Percentiles rank a stretch among this genome's conserved stretches.
Evolutionary conservation across 2,329 filamentous ascomycete genomes (phyloP).

Genomic region (Colletotrichum sp.): DNA sequence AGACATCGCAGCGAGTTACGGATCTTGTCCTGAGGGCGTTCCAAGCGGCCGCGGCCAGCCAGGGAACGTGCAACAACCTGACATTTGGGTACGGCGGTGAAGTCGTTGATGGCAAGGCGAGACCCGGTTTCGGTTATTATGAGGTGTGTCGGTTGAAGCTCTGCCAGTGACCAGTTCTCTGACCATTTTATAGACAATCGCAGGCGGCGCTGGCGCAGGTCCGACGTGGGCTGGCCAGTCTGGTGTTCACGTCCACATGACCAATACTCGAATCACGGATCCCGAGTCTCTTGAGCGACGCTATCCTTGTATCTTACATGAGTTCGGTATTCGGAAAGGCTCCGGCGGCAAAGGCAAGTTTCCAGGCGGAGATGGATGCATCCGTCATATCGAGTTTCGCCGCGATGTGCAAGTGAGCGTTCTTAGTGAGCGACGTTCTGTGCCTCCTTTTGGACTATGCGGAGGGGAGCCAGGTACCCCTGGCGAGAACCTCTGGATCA

Average conservation of each 20-base stretch:
- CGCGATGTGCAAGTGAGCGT: not conserved
- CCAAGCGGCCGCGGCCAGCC: not conserved
- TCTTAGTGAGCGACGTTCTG: not conserved
- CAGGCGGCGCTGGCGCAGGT: not conserved
- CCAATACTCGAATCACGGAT: not conserved
- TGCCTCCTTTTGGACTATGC: not conserved
- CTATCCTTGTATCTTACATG: not conserved
- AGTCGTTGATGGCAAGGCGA: not conserved
- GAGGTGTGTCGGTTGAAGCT: not conserved
- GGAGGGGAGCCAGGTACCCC: not conserved
- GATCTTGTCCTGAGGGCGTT: not conserved
- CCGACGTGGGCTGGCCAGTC: not conserved
- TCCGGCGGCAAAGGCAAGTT: not conserved
- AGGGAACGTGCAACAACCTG: not conserved
- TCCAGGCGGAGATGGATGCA: not conserved
- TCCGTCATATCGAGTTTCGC: not conserved
- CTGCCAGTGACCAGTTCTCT: not conserved
- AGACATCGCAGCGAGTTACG: constrained; percentile 28
- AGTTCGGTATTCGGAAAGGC: not conserved
- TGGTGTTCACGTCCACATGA: not conserved
- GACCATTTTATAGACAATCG: not conserved
- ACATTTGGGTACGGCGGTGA: not conserved
- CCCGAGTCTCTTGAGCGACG: not conserved
- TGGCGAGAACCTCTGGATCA: not conserved
- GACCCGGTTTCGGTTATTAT: not conserved